phyloP scores from a whole-genome alignment of 108 stramenopile genomes.

The Nitzschia sp. region DNA sequence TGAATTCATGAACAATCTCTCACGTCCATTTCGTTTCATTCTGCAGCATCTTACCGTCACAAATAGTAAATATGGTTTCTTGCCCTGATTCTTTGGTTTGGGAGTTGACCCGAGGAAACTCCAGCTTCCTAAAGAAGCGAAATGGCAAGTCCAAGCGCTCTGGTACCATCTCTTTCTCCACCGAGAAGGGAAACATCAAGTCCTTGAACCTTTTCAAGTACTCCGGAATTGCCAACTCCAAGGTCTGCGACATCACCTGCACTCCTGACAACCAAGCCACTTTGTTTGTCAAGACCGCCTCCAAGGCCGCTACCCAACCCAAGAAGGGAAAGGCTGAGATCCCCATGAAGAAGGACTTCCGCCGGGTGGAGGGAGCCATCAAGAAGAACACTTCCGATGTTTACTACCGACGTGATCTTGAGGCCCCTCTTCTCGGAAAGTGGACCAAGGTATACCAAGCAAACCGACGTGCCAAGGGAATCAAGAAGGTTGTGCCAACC shows the following conservation, averaged over 20 bases:
- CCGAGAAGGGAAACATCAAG: slow-evolving; percentile 89
- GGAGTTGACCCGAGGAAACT: slow-evolving; percentile 86
- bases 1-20: too few relatives aligned
- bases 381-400: slow-evolving; percentile 67
- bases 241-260: slow-evolving; percentile 71
- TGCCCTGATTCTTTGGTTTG: slow-evolving; percentile 85
- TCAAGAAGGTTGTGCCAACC: slow-evolving; percentile 74
- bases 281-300: slow-evolving; percentile 80
- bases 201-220: slow-evolving; percentile 89
- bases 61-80: slow-evolving; percentile 72
- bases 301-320: slow-evolving; percentile 68
- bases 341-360: slow-evolving; percentile 88
- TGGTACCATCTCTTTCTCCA: slow-evolving; percentile 78
- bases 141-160: slow-evolving; percentile 88
- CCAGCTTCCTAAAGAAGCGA: slow-evolving; percentile 88
- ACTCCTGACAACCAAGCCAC: slow-evolving; percentile 72
- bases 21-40: too few relatives aligned
- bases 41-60: background rate
- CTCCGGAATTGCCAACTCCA: slow-evolving; percentile 89
- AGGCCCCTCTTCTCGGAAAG: slow-evolving; percentile 76
- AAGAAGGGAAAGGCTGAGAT: slow-evolving; percentile 62
- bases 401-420: slow-evolving; percentile 90
- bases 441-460: slow-evolving; percentile 87
- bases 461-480: slow-evolving; percentile 82
- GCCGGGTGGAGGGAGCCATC: slow-evolving; percentile 75